A percentile compares a stretch with the other conserved stretches of the same genome.
Conservation (phyloP, 805 yeast genomes). For the Wickerhamiella nectarea region DNA sequence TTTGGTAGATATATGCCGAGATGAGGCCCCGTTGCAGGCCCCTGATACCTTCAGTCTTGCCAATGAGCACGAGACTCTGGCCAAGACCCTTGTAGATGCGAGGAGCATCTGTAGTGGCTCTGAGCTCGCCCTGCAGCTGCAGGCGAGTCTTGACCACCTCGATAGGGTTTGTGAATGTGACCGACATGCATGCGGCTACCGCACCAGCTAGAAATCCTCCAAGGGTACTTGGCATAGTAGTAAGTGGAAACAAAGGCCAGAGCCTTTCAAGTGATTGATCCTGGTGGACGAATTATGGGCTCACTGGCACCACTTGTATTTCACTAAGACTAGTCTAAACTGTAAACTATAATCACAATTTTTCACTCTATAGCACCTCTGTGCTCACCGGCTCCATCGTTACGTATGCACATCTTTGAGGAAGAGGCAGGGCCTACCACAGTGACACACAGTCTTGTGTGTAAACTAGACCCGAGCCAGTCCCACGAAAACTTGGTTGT, state of each 20-base stretch:
- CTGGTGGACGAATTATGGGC: too few species aligned
- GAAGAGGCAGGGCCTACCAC: slow-evolving; percentile 66
- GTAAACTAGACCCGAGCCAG: slow-evolving; percentile 27
- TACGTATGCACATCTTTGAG: slow-evolving; percentile 63
- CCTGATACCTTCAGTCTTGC: slow-evolving; percentile 65
- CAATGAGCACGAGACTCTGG: slow-evolving; percentile 67
- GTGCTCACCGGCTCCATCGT: too few species aligned
- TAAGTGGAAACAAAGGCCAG: too few species aligned
- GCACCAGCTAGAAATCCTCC: slow-evolving; percentile 90
- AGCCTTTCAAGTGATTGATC: too few species aligned
- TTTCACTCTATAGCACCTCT: too few species aligned
- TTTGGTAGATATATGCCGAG: slow-evolving; percentile 82
- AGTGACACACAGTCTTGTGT: slow-evolving; percentile 44
- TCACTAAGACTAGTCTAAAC: too few species aligned
- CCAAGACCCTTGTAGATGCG: slow-evolving; percentile 66
- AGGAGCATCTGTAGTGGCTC: slow-evolving; percentile 32
- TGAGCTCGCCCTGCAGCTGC: slow-evolving; percentile 91
- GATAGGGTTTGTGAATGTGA: slow-evolving; percentile 89
- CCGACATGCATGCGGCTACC: slow-evolving; percentile 94
- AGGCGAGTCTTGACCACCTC: slow-evolving; percentile 88
- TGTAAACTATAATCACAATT: too few species aligned
- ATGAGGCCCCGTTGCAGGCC: slow-evolving; percentile 83
- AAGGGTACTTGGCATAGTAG: slow-evolving; percentile 14
- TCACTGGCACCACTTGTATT: too few species aligned
- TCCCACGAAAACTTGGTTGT: slow-evolving; percentile 42